These are phyloP conservation scores for Scutellaria baicalensis DNA, from an alignment of 257 asterid genomes.

Conservation along the genomic window DNA sequence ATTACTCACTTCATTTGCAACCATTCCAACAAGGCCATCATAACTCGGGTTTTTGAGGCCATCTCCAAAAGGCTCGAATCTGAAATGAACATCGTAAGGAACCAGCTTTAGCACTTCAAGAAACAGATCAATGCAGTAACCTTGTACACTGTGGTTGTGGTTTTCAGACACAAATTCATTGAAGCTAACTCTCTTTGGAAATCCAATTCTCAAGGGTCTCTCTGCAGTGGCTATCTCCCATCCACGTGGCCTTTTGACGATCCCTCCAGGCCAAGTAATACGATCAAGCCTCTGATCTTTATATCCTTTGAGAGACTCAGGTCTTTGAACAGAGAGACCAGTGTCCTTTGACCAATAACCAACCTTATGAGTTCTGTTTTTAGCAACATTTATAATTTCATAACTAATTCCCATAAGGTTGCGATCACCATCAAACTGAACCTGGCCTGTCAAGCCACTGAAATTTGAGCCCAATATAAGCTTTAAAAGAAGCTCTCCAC, in stretches of 20 bases:
- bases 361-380: neutral
- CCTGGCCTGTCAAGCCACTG: slow-evolving; percentile 19
- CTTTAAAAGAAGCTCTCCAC: slow-evolving; percentile 15
- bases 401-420: neutral
- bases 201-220: slow-evolving; percentile 19
- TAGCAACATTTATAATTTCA: slow-evolving; percentile 22
- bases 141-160: slow-evolving; percentile 3
- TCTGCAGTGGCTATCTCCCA: slow-evolving; percentile 18
- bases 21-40: slow-evolving; percentile 25
- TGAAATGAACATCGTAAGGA: slow-evolving; percentile 22
- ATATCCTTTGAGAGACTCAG: neutral
- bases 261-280: slow-evolving; percentile 28
- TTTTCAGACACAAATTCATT: slow-evolving; percentile 16
- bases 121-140: slow-evolving; percentile 24
- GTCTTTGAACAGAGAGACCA: slow-evolving; percentile 14
- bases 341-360: slow-evolving; percentile 26
- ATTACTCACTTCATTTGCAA: slow-evolving; percentile 19
- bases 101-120: slow-evolving; percentile 11
- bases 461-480: slow-evolving; percentile 7
- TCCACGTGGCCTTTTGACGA: slow-evolving; percentile 21
- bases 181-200: slow-evolving; percentile 23
- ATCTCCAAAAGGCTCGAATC: slow-evolving; percentile 20
- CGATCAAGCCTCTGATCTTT: slow-evolving; percentile 3
- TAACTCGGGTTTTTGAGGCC: slow-evolving; percentile 25
- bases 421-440: slow-evolving; percentile 10